Evolutionary conservation across 2,329 filamentous ascomycete species (phyloP), one percentile per base, ranked within the genome.

Genomic region (Colletotrichum sp.): DNA sequence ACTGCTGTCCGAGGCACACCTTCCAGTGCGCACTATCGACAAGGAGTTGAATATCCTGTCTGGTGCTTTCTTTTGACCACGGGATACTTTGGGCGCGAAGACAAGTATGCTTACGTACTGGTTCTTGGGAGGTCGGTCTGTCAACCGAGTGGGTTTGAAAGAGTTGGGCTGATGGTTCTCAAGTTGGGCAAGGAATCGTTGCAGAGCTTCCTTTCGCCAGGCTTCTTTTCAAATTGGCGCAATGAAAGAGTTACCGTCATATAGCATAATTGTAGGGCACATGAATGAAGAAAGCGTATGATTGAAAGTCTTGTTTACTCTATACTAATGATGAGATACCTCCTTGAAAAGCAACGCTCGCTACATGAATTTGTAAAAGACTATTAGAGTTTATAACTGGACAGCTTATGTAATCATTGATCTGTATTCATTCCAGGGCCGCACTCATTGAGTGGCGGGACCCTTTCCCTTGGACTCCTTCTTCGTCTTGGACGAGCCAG

Each of bases 401-500:
- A 61, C 27, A 29, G 1, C 4, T 11, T 55, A 13, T 29, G 32
- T 39, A 57, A 13, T 12, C 22, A 29, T 39, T 22, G 25, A 19
- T 61, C 61, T 66, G 27, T 65, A 59, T 11, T 71, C 13, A 62
- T 59, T 39, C n/a, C n/a, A 29, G 12, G 12, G 6, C 3, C 13
- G 15, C 32, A 49, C 49, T 52, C 55, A 75, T 62, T 71, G 72
- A 3, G 72, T 44, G 11, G 61, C 61, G 6, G 32, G 29, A 3
- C 30, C 61, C 68, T 71, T 71, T 39, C 72, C 67, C 72, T 74
- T 74, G 15, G 49, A 34, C 67, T 66, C 52, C 62, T 73, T 73
- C 57, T 71, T 75, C 5, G 72, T 6, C 62, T 75, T 75, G 3
- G 72, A 75, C 12, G 67, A 16, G 49, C 69, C 69, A 6, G 72